Evolutionary conservation across 257 asterid species (phyloP), one percentile per base, ranked within the genome.

Genomic region (Penstemon newberryi): DNA sequence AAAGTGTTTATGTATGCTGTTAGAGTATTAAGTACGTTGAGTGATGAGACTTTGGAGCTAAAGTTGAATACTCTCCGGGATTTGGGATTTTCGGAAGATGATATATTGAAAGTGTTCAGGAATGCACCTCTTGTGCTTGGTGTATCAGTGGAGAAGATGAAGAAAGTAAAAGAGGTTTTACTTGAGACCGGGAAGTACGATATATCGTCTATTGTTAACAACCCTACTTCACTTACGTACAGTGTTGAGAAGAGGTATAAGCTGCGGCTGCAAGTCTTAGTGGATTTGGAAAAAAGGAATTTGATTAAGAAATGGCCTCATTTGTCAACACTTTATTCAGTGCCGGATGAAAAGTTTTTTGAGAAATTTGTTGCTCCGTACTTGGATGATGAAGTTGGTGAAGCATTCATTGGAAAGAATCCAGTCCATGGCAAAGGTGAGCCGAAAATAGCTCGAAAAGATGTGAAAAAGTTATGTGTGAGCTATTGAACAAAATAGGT

Each of bases 41-140:
- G 1, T 6, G 44, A 25, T 50, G 50, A 57, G 47, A 42, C 41
- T 69, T 69, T 65, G 66, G 36, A 57, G 51, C 58, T 56, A 0
- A 56, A 69, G 58, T 46, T 69, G 54, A 44, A 69, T 36, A 40
- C 7, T 36, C 58, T 69, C 57, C 19, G 36, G 13, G 49, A 59
- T 15, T n/a, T 56, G 58, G 73, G 73, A 18, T 66, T 66, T 19
- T 10, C 55, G 8, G 12, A 66, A 55, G 72, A 69, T 46, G 73
- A 57, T 6, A 69, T 57, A n/a, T 8, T 13, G 39, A 7, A n/a
- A 44, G 38, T 58, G 47, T 69, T 69, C 6, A 58, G 18, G 15
- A 69, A 33, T 42, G 7, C 19, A 0, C 66, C 73, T 4, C 12
- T 1, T 44, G 73, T 2, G n/a, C 25, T 68, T 33, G 42, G 49